Base-by-base conservation (phyloP, 495 filamentous ascomycete species). In the Xylaria nigripes region DNA sequence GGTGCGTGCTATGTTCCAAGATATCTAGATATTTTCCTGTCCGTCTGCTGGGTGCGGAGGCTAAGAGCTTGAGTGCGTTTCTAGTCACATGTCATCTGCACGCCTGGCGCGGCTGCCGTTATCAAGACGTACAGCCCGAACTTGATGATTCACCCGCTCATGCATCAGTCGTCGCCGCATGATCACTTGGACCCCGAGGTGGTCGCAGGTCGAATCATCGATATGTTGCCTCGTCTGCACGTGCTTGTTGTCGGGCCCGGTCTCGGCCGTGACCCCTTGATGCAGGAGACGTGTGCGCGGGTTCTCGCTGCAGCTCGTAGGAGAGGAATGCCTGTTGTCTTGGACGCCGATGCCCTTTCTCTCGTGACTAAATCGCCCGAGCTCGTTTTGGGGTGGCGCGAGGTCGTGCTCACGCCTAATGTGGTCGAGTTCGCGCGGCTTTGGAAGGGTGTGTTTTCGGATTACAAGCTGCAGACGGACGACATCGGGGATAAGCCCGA, bases 81-180 rank as follows among this genome's bases (percentile, higher is more conserved):
- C 46, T 62, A 95, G 90, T 93, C 87, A 65, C 94, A 98, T 73
- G 86, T 98, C 51, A 91, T 98, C 68, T 98, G 93, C 74, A 93
- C 95, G 58, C 87, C 86, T 23, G 84, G 81, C 56, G 94, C 94
- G 44, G 87, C 84, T 54, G 76, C 81, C 68, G 92, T 96, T 42
- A 94, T 98, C 65, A 98, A 98, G 76, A 83, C 87, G 15, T 98
- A 97, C 76, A 97, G 94, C 32, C 93, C 93, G 9, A 96, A 97
- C 71, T 74, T 98, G 13, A 97, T 98, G 94, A 94, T 98, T 13
- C 94, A 97, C 67, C 94, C 93, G 2, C 78, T 95, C 46, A 90
- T 98, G 78, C 90, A 91, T 29, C 89, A 90, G 70, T 76, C 80
- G 6, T 68, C 72, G 24, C 13, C 61, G 2, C 58, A 69, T 61